These are phyloP conservation scores for Naegleria lovaniensis DNA, from an alignment of 208 protist species.

Conservation along the genomic window DNA sequence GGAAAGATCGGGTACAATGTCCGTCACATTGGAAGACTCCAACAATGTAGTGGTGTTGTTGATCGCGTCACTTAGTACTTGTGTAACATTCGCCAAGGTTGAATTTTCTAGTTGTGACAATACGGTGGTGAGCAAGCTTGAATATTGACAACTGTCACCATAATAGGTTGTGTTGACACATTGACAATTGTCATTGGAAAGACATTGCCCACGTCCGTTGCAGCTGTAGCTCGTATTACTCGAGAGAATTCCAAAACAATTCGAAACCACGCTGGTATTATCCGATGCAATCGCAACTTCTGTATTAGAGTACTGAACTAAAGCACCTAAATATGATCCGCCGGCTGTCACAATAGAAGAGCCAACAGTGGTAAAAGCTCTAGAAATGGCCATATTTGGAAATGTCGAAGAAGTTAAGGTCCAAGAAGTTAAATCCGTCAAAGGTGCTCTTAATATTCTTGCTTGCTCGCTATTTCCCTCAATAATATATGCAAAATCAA, in stretches of 20 bases:
- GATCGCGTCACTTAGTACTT: too few species aligned
- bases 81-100: too few species aligned
- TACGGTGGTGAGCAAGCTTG: background rate
- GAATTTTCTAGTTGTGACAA: too few species aligned
- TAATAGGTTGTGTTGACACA: background rate
- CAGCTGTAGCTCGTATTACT: background rate
- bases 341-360: background rate
- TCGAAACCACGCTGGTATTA: background rate
- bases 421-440: background rate
- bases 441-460: background rate
- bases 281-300: background rate
- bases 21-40: too few species aligned
- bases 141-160: background rate
- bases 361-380: too few species aligned
- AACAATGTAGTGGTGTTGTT: too few species aligned
- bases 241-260: background rate
- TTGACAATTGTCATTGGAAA: background rate
- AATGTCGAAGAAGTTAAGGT: background rate
- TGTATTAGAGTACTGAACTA: background rate
- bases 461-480: background rate
- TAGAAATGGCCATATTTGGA: background rate
- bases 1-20: too few species aligned
- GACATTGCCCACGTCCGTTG: background rate
- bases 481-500: background rate
- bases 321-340: too few species aligned